These are phyloP conservation scores for Cudoniella acicularis DNA, from an alignment of 495 filamentous ascomycete genomes.

Conservation along the genomic window DNA sequence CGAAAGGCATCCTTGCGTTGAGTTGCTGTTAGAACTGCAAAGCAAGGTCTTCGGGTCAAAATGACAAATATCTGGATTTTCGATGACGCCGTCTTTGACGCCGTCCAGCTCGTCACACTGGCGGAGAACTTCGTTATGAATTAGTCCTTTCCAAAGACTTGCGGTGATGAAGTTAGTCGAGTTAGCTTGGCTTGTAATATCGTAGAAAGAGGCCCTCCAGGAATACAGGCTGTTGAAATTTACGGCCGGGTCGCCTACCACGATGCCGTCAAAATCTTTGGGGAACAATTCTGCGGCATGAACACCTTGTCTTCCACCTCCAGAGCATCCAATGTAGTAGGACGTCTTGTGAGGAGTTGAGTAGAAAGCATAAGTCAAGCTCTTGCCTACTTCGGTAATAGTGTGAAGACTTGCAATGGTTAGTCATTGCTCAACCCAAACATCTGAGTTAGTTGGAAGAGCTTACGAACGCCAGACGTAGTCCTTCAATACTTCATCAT, in stretches of 20 bases:
- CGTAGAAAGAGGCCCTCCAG: constrained; percentile 52
- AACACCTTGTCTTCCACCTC: constrained; percentile 55
- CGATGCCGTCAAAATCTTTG: constrained; percentile 61
- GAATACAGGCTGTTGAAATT: constrained; percentile 47
- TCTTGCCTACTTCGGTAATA: constrained; percentile 41
- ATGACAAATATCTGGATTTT: constrained; percentile 55
- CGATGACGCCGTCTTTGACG: constrained; percentile 61
- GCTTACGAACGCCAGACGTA: constrained; percentile 35
- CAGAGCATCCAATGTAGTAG: constrained; percentile 58
- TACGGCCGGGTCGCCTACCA: constrained; percentile 54
- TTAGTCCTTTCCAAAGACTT: constrained; percentile 47
- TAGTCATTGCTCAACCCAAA: constrained; percentile 34
- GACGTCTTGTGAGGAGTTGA: constrained; percentile 26
- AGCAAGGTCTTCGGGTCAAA: constrained; percentile 50
- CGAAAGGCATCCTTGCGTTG: constrained; percentile 50
- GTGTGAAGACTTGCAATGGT: constrained; percentile 37
- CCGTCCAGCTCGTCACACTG: constrained; percentile 69
- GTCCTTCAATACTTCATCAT: constrained; percentile 48
- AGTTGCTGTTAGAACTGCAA: constrained; percentile 37
- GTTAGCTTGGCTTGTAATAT: constrained; percentile 34
- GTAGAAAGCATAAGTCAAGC: constrained; percentile 34
- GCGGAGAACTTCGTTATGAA: constrained; percentile 55
- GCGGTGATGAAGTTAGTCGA: constrained; percentile 40
- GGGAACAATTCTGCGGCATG: constrained; percentile 50
- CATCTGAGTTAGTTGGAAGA: constrained; percentile 33